phyloP scores from a whole-genome alignment of 192 early-diverging fungal species.

The Mortierella claussenii region DNA sequence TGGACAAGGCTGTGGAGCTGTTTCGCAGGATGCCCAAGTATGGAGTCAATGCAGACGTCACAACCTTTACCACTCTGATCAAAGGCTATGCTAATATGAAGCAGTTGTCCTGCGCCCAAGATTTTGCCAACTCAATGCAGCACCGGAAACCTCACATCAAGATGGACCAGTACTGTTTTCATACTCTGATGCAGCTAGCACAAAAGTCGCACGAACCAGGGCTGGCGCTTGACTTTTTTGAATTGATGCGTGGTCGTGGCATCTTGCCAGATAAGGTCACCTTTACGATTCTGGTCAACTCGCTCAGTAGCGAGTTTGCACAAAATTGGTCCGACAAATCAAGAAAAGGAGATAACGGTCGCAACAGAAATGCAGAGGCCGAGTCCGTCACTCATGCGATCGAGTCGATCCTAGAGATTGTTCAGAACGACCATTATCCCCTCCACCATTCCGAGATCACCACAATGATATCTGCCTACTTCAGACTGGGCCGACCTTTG shows the following conservation, averaged over 20 bases:
- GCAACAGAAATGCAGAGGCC: background rate
- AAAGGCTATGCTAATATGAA: slow-evolving; percentile 43
- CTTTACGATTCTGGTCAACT: slow-evolving; percentile 33
- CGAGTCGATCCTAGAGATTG: slow-evolving; percentile 28
- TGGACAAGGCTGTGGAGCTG: slow-evolving; percentile 50
- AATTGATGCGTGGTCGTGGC: slow-evolving; percentile 47
- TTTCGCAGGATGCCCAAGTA: slow-evolving; percentile 51
- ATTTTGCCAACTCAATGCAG: slow-evolving; percentile 41
- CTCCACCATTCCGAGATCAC: slow-evolving; percentile 36
- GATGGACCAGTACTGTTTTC: slow-evolving; percentile 35
- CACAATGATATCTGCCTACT: slow-evolving; percentile 32
- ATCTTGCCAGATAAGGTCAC: slow-evolving; percentile 34
- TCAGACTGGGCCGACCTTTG: slow-evolving; percentile 30
- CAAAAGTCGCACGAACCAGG: slow-evolving; percentile 41
- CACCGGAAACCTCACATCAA: slow-evolving; percentile 17
- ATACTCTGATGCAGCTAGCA: slow-evolving; percentile 47
- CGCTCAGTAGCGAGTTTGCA: slow-evolving; percentile 24
- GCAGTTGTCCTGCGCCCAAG: slow-evolving; percentile 19
- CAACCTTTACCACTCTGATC: slow-evolving; percentile 43
- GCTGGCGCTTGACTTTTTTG: slow-evolving; percentile 48
- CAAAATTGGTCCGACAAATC: background rate
- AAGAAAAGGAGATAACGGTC: background rate
- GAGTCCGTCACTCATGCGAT: slow-evolving; percentile 12
- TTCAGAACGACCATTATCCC: slow-evolving; percentile 14
- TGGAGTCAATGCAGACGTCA: slow-evolving; percentile 36